Conservation (phyloP, 1,284 basidiomycete genomes). For the Mycosarcoma mackinlayi region DNA sequence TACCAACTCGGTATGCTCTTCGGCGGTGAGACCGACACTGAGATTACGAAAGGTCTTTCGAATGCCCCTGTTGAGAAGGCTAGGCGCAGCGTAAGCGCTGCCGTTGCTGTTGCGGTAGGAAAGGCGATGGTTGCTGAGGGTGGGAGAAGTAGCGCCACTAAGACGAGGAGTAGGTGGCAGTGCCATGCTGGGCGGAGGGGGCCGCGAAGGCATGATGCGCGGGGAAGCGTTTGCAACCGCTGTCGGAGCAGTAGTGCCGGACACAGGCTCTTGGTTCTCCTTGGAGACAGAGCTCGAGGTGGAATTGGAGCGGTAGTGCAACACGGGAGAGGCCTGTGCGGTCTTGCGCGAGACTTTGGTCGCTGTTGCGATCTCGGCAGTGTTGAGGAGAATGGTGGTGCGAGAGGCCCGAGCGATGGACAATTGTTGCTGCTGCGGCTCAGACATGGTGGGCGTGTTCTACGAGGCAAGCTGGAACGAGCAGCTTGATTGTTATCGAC, state of each 20-base stretch:
- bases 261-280: too few relatives aligned
- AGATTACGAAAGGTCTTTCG: conserved; percentile 14
- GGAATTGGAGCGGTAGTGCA: conserved; percentile 18
- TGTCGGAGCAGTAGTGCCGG: background rate
- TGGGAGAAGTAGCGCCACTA: background rate
- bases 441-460: too few relatives aligned
- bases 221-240: conserved; percentile 1
- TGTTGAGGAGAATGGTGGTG: background rate
- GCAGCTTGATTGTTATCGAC: too few relatives aligned
- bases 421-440: background rate
- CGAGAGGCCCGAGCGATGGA: background rate
- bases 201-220: conserved; percentile 27
- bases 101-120: conserved; percentile 1
- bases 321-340: conserved; percentile 19
- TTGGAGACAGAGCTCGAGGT: conserved; percentile 16
- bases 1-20: conserved; percentile 22
- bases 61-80: conserved; percentile 9
- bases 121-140: background rate
- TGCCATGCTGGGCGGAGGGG: conserved; percentile 30
- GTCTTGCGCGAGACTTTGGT: conserved; percentile 11
- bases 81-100: conserved; percentile 7
- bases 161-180: conserved; percentile 24
- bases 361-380: conserved; percentile 23
- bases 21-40: conserved; percentile 13
- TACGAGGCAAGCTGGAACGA: too few relatives aligned